Evolutionary conservation across 75 land plant genomes (phyloP).

Genomic region (Picea sitchensis): DNA sequence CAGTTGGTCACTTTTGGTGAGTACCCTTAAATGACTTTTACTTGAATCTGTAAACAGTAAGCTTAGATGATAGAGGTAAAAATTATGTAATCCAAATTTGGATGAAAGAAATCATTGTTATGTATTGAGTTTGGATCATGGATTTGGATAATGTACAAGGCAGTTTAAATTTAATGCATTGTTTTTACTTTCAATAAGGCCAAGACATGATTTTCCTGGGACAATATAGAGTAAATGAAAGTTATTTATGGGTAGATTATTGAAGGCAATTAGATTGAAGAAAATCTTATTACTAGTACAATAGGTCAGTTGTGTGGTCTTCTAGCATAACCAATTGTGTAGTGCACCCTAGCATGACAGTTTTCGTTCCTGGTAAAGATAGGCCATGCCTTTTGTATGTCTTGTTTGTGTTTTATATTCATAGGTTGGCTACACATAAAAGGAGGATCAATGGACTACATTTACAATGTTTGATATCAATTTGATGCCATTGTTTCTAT

Average conservation of each 20-base stretch:
- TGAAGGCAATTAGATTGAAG: neutral
- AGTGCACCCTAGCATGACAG: neutral
- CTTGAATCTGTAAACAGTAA: neutral
- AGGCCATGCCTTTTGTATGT: neutral
- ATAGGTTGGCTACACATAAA: neutral
- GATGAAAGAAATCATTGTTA: neutral
- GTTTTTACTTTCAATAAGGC: neutral
- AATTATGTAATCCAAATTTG: neutral
- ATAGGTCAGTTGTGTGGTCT: neutral
- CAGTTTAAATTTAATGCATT: neutral
- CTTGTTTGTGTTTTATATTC: neutral
- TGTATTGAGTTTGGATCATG: neutral
- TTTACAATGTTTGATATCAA: neutral
- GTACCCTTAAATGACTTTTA: neutral
- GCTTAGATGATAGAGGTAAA: neutral
- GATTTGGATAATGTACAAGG: neutral
- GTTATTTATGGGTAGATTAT: neutral
- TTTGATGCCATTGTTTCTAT: neutral
- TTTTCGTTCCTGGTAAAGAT: neutral
- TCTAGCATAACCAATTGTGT: neutral
- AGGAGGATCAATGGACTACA: neutral
- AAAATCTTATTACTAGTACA: neutral
- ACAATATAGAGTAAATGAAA: neutral
- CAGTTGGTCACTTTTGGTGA: constrained; percentile 92
- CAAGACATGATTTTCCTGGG: neutral